phyloP scores from a whole-genome alignment of 371 early-diverging fungal species.

The Mucor velutinosus region DNA sequence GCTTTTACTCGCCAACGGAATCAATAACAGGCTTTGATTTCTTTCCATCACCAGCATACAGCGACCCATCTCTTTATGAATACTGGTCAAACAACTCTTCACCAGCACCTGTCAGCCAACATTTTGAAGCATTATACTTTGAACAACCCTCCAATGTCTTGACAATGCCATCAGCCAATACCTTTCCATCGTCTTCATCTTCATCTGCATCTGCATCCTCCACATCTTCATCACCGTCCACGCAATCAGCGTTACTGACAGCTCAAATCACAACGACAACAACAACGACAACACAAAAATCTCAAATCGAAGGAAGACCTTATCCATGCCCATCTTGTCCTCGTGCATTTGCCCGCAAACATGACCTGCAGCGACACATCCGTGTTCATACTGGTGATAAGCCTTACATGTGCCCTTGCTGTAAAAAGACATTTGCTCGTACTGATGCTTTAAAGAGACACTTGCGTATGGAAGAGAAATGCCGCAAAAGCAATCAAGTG shows the following conservation, averaged over 20 bases:
- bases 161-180: not conserved
- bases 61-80: not conserved
- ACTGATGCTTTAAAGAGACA: slow-evolving; percentile 71
- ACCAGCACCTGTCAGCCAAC: not conserved
- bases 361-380: slow-evolving; percentile 69
- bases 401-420: slow-evolving; percentile 61
- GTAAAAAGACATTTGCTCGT: slow-evolving; percentile 68
- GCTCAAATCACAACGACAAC: not conserved
- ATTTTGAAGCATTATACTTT: not conserved
- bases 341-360: slow-evolving; percentile 62
- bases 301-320: slow-evolving; percentile 10
- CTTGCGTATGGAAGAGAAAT: slow-evolving; percentile 59
- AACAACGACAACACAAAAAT: not conserved
- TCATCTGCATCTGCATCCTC: no score
- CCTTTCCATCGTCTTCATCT: not conserved
- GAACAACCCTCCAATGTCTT: not conserved
- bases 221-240: not conserved
- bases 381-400: slow-evolving; percentile 71
- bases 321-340: slow-evolving; percentile 16
- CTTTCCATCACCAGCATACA: not conserved
- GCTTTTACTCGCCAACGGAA: not conserved
- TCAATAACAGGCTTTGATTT: not conserved
- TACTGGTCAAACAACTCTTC: not conserved
- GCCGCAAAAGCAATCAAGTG: slow-evolving; percentile 50
- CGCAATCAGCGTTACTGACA: not conserved